Evolutionary conservation across 1,284 basidiomycete species (phyloP).

Genomic region (Tylopilus sp.): DNA sequence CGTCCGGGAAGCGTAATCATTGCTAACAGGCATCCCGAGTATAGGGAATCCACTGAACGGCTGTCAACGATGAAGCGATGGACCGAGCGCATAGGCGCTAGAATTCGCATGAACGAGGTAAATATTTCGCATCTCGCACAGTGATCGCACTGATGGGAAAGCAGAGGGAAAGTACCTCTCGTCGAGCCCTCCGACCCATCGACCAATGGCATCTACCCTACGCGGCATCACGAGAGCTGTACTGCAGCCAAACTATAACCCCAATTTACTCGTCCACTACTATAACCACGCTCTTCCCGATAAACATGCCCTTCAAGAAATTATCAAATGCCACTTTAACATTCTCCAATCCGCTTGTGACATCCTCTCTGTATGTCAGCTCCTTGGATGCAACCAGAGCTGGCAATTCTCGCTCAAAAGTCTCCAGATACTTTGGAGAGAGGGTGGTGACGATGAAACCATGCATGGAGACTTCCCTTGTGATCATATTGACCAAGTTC

Average conservation of each 20-base stretch:
- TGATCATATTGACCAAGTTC: slow-evolving; percentile 10
- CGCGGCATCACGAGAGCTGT: no score
- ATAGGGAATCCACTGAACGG: no score
- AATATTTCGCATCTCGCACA: no score
- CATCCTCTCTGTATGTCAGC: slow-evolving; percentile 7
- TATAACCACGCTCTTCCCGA: slow-evolving; percentile 8
- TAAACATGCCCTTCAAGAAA: slow-evolving; percentile 12
- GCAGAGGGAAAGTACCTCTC: no score
- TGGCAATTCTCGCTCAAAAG: slow-evolving; percentile 10
- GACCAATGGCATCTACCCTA: no score
- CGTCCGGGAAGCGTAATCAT: slow-evolving; percentile 19
- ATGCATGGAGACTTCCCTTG: slow-evolving; percentile 10
- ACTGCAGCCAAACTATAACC: neutral
- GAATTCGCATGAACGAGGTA: neutral
- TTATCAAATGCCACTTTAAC: slow-evolving; percentile 1
- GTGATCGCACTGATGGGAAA: no score
- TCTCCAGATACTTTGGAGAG: slow-evolving; percentile 11
- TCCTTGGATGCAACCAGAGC: slow-evolving; percentile 15
- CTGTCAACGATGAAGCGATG: neutral
- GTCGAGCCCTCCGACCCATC: no score
- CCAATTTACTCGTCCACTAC: slow-evolving; percentile 13
- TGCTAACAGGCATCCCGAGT: slow-evolving; percentile 13
- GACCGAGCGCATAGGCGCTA: no score
- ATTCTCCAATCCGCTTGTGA: slow-evolving; percentile 20
- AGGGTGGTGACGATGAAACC: slow-evolving; percentile 2